Conservation (phyloP, 495 filamentous ascomycete genomes). For the Glonium stellatum region DNA sequence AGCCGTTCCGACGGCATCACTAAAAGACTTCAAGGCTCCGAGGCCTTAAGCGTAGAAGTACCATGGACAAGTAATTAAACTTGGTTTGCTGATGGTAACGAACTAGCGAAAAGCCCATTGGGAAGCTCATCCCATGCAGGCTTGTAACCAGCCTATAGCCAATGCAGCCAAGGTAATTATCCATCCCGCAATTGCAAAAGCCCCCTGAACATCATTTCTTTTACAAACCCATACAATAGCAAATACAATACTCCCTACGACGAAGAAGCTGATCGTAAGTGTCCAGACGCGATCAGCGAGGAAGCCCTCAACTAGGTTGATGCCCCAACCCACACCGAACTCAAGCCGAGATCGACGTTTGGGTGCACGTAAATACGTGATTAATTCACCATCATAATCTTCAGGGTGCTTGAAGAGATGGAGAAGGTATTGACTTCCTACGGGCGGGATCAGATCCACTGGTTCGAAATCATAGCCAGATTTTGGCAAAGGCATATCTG, state of each 20-base stretch:
- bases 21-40: no score
- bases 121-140: slow-evolving; percentile 18
- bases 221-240: slow-evolving; percentile 34
- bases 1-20: no score
- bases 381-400: slow-evolving; percentile 34
- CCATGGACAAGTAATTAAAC: no score
- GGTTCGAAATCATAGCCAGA: slow-evolving; percentile 35
- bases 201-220: slow-evolving; percentile 38
- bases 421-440: slow-evolving; percentile 35
- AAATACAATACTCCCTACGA: slow-evolving; percentile 34
- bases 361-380: slow-evolving; percentile 30
- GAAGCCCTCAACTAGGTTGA: slow-evolving; percentile 40
- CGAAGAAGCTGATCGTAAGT: slow-evolving; percentile 28
- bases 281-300: slow-evolving; percentile 35
- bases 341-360: slow-evolving; percentile 27
- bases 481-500: slow-evolving; percentile 34
- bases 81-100: no score
- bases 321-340: slow-evolving; percentile 38
- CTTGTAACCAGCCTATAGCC: slow-evolving; percentile 34
- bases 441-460: slow-evolving; percentile 35
- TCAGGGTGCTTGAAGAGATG: slow-evolving; percentile 38
- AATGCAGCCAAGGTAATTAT: slow-evolving; percentile 30
- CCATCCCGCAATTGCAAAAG: slow-evolving; percentile 39
- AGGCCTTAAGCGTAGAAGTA: no score
- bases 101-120: no score